These are phyloP conservation scores for Aureobasidium sp. DNA, from an alignment of 2,329 filamentous ascomycete genomes.

Conservation along the genomic window DNA sequence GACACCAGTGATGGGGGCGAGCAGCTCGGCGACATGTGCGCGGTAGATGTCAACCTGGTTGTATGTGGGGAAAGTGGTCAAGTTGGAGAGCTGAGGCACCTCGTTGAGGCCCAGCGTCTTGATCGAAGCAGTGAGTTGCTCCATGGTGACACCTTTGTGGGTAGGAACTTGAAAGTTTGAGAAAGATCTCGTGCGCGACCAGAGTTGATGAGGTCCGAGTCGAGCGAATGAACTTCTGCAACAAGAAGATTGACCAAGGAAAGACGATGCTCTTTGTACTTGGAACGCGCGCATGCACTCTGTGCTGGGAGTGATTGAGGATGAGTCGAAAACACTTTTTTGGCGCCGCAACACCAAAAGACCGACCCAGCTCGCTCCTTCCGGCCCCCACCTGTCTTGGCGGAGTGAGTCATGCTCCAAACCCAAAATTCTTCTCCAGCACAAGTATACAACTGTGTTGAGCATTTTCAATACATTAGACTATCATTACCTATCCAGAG, in stretches of 20 bases:
- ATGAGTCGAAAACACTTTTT: conserved; percentile 14
- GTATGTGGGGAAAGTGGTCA: conserved; percentile 50
- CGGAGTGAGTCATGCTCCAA: neutral
- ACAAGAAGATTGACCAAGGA: neutral
- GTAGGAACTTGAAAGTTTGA: neutral
- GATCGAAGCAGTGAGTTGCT: conserved; percentile 32
- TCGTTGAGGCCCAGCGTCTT: conserved; percentile 32
- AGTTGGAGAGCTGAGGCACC: conserved; percentile 35
- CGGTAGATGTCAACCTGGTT: conserved; percentile 79
- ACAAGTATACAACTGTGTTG: neutral
- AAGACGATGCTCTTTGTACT: neutral
- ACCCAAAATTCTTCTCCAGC: neutral
- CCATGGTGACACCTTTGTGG: conserved; percentile 18
- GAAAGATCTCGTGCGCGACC: neutral
- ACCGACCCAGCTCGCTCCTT: neutral
- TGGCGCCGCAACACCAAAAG: neutral
- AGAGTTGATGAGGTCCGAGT: neutral
- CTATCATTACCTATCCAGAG: neutral
- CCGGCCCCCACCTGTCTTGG: conserved; percentile 1
- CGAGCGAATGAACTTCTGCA: neutral
- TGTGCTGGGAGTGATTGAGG: neutral
- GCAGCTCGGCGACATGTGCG: conserved; percentile 63
- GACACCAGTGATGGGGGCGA: conserved; percentile 63
- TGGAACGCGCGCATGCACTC: conserved; percentile 13
- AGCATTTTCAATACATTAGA: neutral